These are phyloP conservation scores for Aspergillus jensenii DNA, from an alignment of 2,329 filamentous ascomycete species.

Conservation along the genomic window DNA sequence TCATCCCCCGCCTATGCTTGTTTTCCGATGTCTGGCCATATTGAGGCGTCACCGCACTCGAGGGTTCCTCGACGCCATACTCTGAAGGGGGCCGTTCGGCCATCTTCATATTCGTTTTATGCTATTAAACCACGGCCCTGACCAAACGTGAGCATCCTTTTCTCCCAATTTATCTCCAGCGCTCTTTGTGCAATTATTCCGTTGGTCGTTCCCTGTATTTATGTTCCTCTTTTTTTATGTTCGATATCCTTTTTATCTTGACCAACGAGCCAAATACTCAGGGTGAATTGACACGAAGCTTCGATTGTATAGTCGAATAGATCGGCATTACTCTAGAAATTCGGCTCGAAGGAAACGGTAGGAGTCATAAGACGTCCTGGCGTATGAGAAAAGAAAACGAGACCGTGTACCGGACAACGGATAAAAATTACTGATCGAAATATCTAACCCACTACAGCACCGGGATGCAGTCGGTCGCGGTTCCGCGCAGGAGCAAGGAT, in stretches of 20 bases:
- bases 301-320: conserved; percentile 24
- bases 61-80: conserved; percentile 32
- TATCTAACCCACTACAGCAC: conserved; percentile 36
- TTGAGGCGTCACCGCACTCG: conserved; percentile 20
- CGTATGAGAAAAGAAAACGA: neutral
- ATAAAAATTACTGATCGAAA: conserved; percentile 8
- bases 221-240: neutral
- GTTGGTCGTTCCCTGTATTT: neutral
- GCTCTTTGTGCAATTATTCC: neutral
- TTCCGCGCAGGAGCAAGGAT: conserved; percentile 14
- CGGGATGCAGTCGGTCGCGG: conserved; percentile 21
- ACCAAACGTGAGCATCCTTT: conserved; percentile 32
- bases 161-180: conserved; percentile 5
- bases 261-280: conserved; percentile 18
- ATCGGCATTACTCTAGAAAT: conserved; percentile 33
- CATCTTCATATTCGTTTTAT: conserved; percentile 31
- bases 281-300: conserved; percentile 26
- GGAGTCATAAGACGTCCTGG: conserved; percentile 10
- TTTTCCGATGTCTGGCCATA: conserved; percentile 25
- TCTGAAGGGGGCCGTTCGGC: conserved; percentile 30
- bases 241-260: neutral
- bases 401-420: conserved; percentile 32
- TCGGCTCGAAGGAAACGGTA: conserved; percentile 17
- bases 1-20: conserved; percentile 17
- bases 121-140: conserved; percentile 22